Base-by-base conservation (phyloP, 2,329 filamentous ascomycete genomes). In the Aaosphaeria arxii region DNA sequence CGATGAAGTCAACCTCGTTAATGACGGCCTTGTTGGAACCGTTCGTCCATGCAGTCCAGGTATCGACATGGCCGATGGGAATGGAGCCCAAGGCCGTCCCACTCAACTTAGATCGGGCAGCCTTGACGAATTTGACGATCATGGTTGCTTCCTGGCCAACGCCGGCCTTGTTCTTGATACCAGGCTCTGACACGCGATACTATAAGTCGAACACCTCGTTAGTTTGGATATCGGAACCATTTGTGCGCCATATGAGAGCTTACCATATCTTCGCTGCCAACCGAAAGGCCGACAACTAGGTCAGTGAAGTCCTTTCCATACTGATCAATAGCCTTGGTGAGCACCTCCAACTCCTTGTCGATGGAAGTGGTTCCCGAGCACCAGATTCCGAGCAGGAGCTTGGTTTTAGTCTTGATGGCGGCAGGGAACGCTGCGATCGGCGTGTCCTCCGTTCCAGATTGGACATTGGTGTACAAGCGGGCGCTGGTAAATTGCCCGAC, bases 401-500 rank as follows among this genome's bases (percentile, higher is more conserved):
- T 68, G 11, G 67, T 63, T 43, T 65, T 62, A 1, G 65, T 69
- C 5, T 59, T 57, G 42, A 69, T 56, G 13, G 68, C 68, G 30
- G 68, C 66, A 2, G 63, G 56, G 50, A 71, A 64, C 5, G 68
- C 68, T 40, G 79, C 76, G 63, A 87, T 90, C 57, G 83, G 82
- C 13, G 78, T 77, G 69, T 78, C 83, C 52, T 79, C 70, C 4
- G 86, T 85, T 54, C 81, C 82, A 30, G 71, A 80, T 78, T 90
- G 86, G 44, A 87, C 76, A 77, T 83, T 89, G 59, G 86, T 89
- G 73, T 86, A 90, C 30, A 89, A 77, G 51, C 87, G 83, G 43
- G 84, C 85, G 49, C 81, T 84, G 60, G 74, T 86, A 76, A 88
- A 89, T 44, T 81, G 82, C 24, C 77, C 73, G 35, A 85, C 73